These are phyloP conservation scores for Blastobotrys mokoenaii DNA, from an alignment of 805 yeast species.

Conservation along the genomic window DNA sequence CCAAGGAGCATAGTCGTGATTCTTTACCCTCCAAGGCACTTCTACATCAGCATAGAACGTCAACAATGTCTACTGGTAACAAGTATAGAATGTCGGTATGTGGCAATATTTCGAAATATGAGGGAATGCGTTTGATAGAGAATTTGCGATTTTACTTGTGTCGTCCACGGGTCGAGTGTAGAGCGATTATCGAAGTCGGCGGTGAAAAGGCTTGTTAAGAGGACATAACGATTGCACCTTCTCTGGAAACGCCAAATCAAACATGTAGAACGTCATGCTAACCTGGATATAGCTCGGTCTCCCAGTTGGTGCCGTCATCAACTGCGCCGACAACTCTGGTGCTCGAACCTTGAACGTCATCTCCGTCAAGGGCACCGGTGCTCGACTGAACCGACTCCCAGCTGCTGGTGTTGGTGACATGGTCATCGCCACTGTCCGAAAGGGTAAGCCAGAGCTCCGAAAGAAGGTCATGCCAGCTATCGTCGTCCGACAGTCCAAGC, in stretches of 20 bases:
- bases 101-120: conserved; percentile 20
- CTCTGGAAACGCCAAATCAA: too few species aligned
- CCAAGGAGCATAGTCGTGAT: too few species aligned
- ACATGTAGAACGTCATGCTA: conserved; percentile 2
- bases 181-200: too few species aligned
- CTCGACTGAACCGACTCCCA: conserved; percentile 99
- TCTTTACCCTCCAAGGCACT: too few species aligned
- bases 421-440: conserved; percentile 86
- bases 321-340: conserved; percentile 99
- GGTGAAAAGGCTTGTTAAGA: too few species aligned
- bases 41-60: neutral
- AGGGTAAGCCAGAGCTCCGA: conserved; percentile 99
- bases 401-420: conserved; percentile 99
- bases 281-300: conserved; percentile 70
- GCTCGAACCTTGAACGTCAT: conserved; percentile 98
- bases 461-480: conserved; percentile 99
- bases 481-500: conserved; percentile 97
- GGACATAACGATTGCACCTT: too few species aligned
- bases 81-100: conserved; percentile 99
- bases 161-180: too few species aligned
- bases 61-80: conserved; percentile 68
- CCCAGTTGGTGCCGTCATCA: conserved; percentile 99
- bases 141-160: neutral
- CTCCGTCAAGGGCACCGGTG: conserved; percentile 99
- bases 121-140: neutral